Percentiles rank a stretch among this genome's conserved stretches.
phyloP scores from a whole-genome alignment of 2,329 filamentous ascomycete species.

The Metarhizium anisopliae region DNA sequence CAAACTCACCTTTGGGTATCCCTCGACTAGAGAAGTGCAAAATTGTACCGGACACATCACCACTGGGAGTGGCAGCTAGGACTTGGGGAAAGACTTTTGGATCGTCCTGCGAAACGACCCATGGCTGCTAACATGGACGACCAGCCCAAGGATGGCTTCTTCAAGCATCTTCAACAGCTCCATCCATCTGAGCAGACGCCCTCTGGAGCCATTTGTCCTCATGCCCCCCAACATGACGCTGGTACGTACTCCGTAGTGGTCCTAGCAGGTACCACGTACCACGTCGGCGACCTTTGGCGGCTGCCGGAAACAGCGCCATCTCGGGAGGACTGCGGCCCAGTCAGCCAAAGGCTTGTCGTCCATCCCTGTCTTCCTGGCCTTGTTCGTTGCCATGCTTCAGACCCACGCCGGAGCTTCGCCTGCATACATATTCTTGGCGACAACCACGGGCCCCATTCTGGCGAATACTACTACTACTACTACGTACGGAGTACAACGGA shows the following conservation, averaged over 20 bases:
- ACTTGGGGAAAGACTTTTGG: too few relatives aligned
- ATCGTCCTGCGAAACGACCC: too few relatives aligned
- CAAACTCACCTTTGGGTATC: too few relatives aligned
- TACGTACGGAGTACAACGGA: too few relatives aligned
- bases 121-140: too few relatives aligned
- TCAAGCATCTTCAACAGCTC: too few relatives aligned
- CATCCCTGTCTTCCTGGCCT: background rate
- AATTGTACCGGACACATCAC: too few relatives aligned
- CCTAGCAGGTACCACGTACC: too few relatives aligned
- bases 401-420: background rate
- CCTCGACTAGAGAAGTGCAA: too few relatives aligned
- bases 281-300: background rate
- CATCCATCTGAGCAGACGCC: background rate
- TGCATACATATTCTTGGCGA: background rate
- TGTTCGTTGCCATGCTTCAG: background rate
- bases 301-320: slow-evolving; percentile 8
- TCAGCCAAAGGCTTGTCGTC: slow-evolving; percentile 4
- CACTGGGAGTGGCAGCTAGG: too few relatives aligned
- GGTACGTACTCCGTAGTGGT: background rate
- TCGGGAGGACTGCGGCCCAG: slow-evolving; percentile 12
- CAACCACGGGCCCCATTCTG: background rate
- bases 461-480: too few relatives aligned
- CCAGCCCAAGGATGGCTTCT: too few relatives aligned
- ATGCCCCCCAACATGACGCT: background rate
- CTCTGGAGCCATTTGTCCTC: background rate